Base-by-base conservation (phyloP, 2,329 filamentous ascomycete species). In the Ophiocordyceps camponoti-rufipedis region DNA sequence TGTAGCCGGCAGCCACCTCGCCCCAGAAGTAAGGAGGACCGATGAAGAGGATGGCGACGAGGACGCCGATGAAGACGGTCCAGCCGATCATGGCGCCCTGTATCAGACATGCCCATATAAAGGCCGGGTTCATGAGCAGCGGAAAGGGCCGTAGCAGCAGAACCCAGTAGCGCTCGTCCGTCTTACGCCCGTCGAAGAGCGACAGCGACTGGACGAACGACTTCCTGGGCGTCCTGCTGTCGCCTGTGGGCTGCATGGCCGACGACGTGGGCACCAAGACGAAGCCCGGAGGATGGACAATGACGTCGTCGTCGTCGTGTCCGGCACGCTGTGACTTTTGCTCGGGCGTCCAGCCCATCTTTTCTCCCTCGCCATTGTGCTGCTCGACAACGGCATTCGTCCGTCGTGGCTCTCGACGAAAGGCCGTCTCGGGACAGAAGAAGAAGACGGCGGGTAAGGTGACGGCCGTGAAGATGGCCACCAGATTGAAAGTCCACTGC, bases 71-170 rank as follows among this genome's bases (percentile, higher is more conserved):
- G 56, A 95, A 85, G 14, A 95, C 85, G 1, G 88, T 94, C 88
- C 89, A 96, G 51, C 88, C 89, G 55, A 95, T 94, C 56, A 94
- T 76, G 5, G 84, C 77, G 14, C 88, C 88, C 69, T 94, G 88
- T 44, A 88, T 85, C 4, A 95, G 68, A 54, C 69, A 71, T 23
- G 69, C 71, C 84, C 86, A 94, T 39, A 93, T 62, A 53, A 95
- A 85, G 8, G 84, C 85, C 0, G 87, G 88, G 58, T 95, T 88
- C 7, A 82, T 60, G 53, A 94, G 81, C 1, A 95, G 72, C 0
- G 85, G 85, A 45, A 95, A 80, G 0, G 88, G 89, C 3, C 88
- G 75, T n/a, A 79, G 55, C 14, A 77, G 55, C 8, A 80, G 64
- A 49, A 75, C 73, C 62, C 67, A 69, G 62, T 89, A 89, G 43